Evolutionary conservation across 2,329 filamentous ascomycete species (phyloP), one percentile per base, ranked within the genome.

Genomic region (Stachybotrys chlorohalonatus): DNA sequence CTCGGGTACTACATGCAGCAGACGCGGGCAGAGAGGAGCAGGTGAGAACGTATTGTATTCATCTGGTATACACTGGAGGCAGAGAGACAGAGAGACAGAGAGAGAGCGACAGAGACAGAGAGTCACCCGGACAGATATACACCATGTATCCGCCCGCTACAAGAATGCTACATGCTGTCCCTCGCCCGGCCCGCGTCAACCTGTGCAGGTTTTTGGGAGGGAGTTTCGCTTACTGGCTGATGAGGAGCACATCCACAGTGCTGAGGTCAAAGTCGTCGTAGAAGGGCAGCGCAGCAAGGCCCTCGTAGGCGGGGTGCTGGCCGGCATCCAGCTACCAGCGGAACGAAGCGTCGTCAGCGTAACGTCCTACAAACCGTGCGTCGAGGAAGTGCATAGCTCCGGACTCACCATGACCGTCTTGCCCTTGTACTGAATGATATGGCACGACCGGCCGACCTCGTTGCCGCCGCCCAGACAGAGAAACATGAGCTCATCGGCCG

Each of bases 221-320:
- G 36, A 30, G 51, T 55, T 51, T 60, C 58, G 69, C 92, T 89
- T 95, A 97, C 94, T 99, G 94, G 85, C 91, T 97, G 67, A 99
- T 96, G 61, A 99, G 80, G 54, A 99, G 87, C 64, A 99, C 88
- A 70, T 99, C 94, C 62, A 99, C 92, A 1, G 90, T 96, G 73
- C 93, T 96, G 17, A 99, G 80, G 68, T 99, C 94, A 72, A 97
- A 99, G 67, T 97, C 92, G 70, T 99, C 94, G 72, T 96, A 99
- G 75, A 96, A 99, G 0, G 94, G 94, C 52, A 99, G 84, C 9
- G 90, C 89, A 3, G 92, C 90, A 57, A 97, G 85, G 45, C 94
- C 94, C 66, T 97, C 92, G 70, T 96, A 96, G 8, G 90, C 94
- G 52, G 94, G 92, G 70, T 99, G 94, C 75, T 96, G 93, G 52